A percentile compares a stretch with the other conserved stretches of the same genome.
phyloP scores from a whole-genome alignment of 2,329 filamentous ascomycete species.

The Penicillium sp. region DNA sequence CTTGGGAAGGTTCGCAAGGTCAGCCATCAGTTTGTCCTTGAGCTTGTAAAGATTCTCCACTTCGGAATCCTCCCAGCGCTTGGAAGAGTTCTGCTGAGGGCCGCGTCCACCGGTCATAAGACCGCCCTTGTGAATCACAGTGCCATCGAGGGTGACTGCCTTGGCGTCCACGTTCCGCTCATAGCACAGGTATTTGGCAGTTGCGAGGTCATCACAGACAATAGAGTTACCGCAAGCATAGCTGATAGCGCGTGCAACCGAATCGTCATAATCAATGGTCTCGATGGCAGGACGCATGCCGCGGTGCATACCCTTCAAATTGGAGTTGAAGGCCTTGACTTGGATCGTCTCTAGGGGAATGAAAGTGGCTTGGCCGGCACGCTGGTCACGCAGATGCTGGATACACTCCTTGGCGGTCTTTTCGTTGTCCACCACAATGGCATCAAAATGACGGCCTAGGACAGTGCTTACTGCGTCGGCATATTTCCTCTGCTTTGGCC shows the following conservation, averaged over 20 bases:
- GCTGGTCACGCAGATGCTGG: slow-evolving; percentile 87
- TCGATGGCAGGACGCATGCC: slow-evolving; percentile 88
- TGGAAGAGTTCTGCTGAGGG: slow-evolving; percentile 68
- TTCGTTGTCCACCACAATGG: slow-evolving; percentile 91
- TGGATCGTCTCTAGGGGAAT: slow-evolving; percentile 97
- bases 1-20: slow-evolving; percentile 78
- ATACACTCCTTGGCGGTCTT: slow-evolving; percentile 94
- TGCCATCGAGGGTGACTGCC: slow-evolving; percentile 92
- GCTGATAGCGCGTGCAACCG: slow-evolving; percentile 86
- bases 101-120: slow-evolving; percentile 95
- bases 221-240: slow-evolving; percentile 95
- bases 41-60: slow-evolving; percentile 80
- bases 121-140: slow-evolving; percentile 93
- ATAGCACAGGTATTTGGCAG: slow-evolving; percentile 89
- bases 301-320: slow-evolving; percentile 83
- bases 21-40: slow-evolving; percentile 72
- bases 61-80: slow-evolving; percentile 86
- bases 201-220: slow-evolving; percentile 83
- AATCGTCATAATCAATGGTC: slow-evolving; percentile 88
- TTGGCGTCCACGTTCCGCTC: slow-evolving; percentile 84
- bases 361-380: slow-evolving; percentile 85
- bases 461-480: slow-evolving; percentile 91
- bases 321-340: slow-evolving; percentile 85
- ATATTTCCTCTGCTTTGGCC: slow-evolving; percentile 96
- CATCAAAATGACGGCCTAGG: slow-evolving; percentile 89